Conservation (phyloP, 768 basidiomycete genomes). For the Lactifluus pinguis region DNA sequence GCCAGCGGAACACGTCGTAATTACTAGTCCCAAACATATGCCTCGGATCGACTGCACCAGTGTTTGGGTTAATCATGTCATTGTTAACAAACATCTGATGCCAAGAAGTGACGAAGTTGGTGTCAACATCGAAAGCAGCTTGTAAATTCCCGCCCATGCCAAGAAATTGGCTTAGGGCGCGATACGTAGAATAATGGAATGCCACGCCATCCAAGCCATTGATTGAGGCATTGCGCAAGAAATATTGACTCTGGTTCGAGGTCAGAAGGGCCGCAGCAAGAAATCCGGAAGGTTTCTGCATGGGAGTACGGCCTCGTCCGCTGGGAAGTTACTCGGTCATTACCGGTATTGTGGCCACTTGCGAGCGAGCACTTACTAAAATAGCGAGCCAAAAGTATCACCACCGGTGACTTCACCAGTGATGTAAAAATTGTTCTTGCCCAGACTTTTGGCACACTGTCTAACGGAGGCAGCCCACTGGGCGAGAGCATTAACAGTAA, state of each 20-base stretch:
- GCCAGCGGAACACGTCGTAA: constrained; percentile 94
- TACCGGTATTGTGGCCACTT: not conserved
- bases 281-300: constrained; percentile 60
- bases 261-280: constrained; percentile 60
- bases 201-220: constrained; percentile 71
- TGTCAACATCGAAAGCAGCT: constrained; percentile 77
- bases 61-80: constrained; percentile 72
- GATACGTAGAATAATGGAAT: constrained; percentile 94
- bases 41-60: constrained; percentile 60
- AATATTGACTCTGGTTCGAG: constrained; percentile 55
- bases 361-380: constrained; percentile 46
- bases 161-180: constrained; percentile 74
- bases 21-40: constrained; percentile 90
- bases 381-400: constrained; percentile 80
- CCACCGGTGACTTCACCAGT: constrained; percentile 93
- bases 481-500: constrained; percentile 74
- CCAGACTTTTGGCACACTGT: constrained; percentile 57
- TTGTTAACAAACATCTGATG: constrained; percentile 85
- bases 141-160: constrained; percentile 95
- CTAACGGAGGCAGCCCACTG: constrained; percentile 68
- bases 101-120: constrained; percentile 85
- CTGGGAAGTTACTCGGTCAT: constrained; percentile 29
- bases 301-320: constrained; percentile 82
- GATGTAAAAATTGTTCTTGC: constrained; percentile 86
- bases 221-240: constrained; percentile 56